Base-by-base conservation (phyloP, 2,329 filamentous ascomycete species). In the Tetracladium maxilliforme region DNA sequence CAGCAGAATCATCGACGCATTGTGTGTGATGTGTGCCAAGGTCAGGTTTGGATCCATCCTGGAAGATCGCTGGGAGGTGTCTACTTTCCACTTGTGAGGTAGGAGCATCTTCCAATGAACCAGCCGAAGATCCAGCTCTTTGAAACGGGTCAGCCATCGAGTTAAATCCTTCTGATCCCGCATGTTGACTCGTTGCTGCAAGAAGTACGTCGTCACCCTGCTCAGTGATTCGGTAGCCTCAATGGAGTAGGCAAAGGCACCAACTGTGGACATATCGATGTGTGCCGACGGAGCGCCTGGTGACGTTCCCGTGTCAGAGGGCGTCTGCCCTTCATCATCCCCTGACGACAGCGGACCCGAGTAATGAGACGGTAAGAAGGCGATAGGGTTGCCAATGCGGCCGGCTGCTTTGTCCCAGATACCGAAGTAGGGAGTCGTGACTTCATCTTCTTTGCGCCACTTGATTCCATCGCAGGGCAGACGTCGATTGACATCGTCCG, bases 91-190 rank as follows among this genome's bases (percentile, higher is more conserved):
- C 29, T 51, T 47, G 19, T 46, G 45, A 3, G 54, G 53, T 1
- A 57, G 40, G 16, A 53, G 50, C 45, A 58, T 51, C 21, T 58
- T 58, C 55, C 45, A 55, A 30, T 54, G 50, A 0, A 58, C 49
- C 0, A 58, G 39, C 0, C 52, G 49, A 2, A 58, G 31, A 29
- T 59, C 56, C 3, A 60, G 35, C 30, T 58, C 54, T 14, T 59
- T 60, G 37, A 60, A 60, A 5, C 54, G 36, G 6, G 47, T 54
- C 3, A 58, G 39, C 56, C 49, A 59, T 19, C 45, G 43, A 5
- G 48, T 39, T 8, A 56, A 44, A 20, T 56, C 48, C 5, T 51
- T 44, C 1, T 44, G 40, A 24, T 53, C 43, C 6, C 37, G 33
- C 9, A 51, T 41, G 27, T 58, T 44, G 16, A 58, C 43, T 6